Evolutionary conservation across 2,329 filamentous ascomycete genomes (phyloP).

Genomic region (Pezicula neosporulosa): DNA sequence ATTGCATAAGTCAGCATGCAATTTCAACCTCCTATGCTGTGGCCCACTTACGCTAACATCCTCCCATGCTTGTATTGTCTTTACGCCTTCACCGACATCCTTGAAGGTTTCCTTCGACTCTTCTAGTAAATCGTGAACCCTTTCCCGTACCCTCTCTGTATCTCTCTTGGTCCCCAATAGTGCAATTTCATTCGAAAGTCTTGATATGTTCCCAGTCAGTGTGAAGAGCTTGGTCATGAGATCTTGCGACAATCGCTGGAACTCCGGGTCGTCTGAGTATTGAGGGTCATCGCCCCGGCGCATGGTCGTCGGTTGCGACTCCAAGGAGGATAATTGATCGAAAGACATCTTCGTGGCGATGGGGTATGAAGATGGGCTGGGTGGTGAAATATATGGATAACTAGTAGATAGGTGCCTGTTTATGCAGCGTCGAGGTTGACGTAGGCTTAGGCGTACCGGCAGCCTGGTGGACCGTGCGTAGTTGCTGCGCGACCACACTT

Average conservation of each 20-base stretch:
- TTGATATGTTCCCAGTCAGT: conserved; percentile 82
- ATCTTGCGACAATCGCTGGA: conserved; percentile 75
- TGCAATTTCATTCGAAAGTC: conserved; percentile 78
- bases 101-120: conserved; percentile 86
- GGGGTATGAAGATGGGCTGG: neutral
- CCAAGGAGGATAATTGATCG: conserved; percentile 79
- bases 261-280: conserved; percentile 91
- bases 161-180: conserved; percentile 88
- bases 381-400: neutral
- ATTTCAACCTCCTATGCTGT: conserved; percentile 6
- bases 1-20: conserved; percentile 3
- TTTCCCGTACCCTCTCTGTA: conserved; percentile 84
- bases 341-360: conserved; percentile 69
- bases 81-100: conserved; percentile 88
- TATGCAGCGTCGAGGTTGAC: conserved; percentile 15
- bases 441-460: conserved; percentile 10
- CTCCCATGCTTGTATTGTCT: conserved; percentile 85
- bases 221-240: conserved; percentile 88
- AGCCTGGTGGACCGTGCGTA: too few species aligned
- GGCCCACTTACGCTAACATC: conserved; percentile 65
- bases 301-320: conserved; percentile 71
- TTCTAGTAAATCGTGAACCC: conserved; percentile 82
- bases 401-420: neutral
- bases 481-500: conserved; percentile 3
- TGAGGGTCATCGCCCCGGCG: conserved; percentile 66